These are phyloP conservation scores for Arthrobotrys sphaeroides DNA, from an alignment of 2,329 filamentous ascomycete species.

Conservation along the genomic window DNA sequence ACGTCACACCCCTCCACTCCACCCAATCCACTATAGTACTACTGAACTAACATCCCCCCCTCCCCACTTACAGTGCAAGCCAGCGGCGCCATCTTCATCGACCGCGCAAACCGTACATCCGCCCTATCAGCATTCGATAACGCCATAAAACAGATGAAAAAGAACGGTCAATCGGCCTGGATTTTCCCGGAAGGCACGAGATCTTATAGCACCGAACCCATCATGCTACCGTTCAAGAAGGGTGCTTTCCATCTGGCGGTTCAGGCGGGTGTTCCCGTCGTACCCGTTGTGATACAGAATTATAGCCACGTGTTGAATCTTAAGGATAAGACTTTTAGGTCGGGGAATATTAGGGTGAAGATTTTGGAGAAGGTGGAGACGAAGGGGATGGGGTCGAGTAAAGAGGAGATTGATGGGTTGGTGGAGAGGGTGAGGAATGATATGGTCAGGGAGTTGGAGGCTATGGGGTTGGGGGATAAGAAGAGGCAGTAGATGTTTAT, in stretches of 20 bases:
- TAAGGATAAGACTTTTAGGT: slow-evolving; percentile 72
- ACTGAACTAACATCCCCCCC: too few relatives aligned
- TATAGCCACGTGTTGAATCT: slow-evolving; percentile 77
- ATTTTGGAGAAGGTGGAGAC: slow-evolving; percentile 84
- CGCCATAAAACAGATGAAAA: slow-evolving; percentile 81
- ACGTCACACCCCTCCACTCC: slow-evolving; percentile 20
- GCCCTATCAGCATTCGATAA: slow-evolving; percentile 85
- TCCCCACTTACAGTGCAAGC: slow-evolving; percentile 67
- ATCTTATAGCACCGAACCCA: slow-evolving; percentile 83
- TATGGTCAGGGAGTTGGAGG: slow-evolving; percentile 74
- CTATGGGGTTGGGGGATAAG: slow-evolving; percentile 50
- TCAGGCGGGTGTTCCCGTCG: slow-evolving; percentile 90
- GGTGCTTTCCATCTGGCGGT: slow-evolving; percentile 96
- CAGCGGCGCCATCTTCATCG: slow-evolving; percentile 92
- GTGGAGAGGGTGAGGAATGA: slow-evolving; percentile 73
- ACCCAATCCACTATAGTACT: not conserved
- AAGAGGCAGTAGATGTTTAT: slow-evolving; percentile 47
- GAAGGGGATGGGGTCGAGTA: slow-evolving; percentile 68
- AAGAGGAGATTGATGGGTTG: slow-evolving; percentile 80
- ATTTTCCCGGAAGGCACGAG: slow-evolving; percentile 82
- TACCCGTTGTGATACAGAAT: slow-evolving; percentile 83
- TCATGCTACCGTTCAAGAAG: slow-evolving; percentile 96
- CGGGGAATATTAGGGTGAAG: slow-evolving; percentile 78
- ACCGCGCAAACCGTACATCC: slow-evolving; percentile 83
- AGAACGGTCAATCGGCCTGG: slow-evolving; percentile 67